These are phyloP conservation scores for Nicotiana sylvestris DNA, from an alignment of 257 asterid genomes.

Conservation along the genomic window DNA sequence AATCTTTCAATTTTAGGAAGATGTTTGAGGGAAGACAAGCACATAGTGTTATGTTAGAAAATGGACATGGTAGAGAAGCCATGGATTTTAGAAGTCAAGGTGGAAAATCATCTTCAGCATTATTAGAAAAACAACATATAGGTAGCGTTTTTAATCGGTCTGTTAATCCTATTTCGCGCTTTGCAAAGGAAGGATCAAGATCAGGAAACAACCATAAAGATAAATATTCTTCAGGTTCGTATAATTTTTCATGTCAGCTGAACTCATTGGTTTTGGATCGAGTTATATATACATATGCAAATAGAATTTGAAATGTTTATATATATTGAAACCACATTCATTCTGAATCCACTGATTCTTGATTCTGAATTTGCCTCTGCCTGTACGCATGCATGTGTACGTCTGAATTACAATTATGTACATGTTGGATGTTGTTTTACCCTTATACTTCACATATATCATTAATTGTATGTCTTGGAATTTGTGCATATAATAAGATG, in stretches of 20 bases:
- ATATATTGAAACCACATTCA: background rate
- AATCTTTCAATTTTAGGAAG: conserved; percentile 45
- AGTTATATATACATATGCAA: background rate
- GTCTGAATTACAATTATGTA: background rate
- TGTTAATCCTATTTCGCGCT: conserved; percentile 26
- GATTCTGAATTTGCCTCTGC: background rate
- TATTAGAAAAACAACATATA: conserved; percentile 18
- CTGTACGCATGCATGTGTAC: background rate
- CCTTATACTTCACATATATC: background rate
- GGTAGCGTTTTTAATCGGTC: conserved; percentile 20
- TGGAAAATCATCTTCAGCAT: conserved; percentile 14
- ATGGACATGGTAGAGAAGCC: conserved; percentile 27
- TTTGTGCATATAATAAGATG: no score
- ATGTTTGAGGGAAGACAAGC: conserved; percentile 44
- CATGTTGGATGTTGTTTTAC: background rate
- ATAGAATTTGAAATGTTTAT: background rate
- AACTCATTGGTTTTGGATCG: background rate
- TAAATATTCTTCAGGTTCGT: conserved; percentile 35
- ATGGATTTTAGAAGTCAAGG: conserved; percentile 22
- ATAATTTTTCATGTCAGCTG: background rate
- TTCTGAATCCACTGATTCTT: background rate
- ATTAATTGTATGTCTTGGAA: background rate
- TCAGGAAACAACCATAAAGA: conserved; percentile 24
- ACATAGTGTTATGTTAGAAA: conserved; percentile 27
- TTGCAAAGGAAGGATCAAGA: conserved; percentile 16